These are phyloP conservation scores for Pterocarpus macrocarpus DNA, from an alignment of 306 rosid species.

Conservation along the genomic window DNA sequence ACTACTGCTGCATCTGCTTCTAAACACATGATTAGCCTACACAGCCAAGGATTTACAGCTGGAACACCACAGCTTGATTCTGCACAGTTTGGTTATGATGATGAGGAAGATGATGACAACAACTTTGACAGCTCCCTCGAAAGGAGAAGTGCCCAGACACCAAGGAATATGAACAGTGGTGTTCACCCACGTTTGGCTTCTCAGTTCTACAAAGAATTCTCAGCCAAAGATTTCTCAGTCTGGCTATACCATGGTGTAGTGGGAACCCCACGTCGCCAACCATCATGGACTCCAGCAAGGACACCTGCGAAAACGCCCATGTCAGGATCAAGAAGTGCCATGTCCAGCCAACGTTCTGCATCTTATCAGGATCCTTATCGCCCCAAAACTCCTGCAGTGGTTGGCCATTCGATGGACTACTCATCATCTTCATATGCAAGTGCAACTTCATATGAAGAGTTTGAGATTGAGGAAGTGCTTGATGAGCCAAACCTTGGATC, in stretches of 20 bases:
- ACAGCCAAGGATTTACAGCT: conserved; percentile 64
- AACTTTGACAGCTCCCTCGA: conserved; percentile 76
- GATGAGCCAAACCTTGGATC: conserved; percentile 63
- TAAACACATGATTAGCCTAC: conserved; percentile 64
- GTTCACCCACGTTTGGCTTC: conserved; percentile 80
- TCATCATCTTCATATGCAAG: conserved; percentile 44
- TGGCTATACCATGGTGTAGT: conserved; percentile 85
- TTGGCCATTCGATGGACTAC: conserved; percentile 58
- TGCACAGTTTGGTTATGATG: conserved; percentile 44
- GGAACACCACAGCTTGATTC: conserved; percentile 61
- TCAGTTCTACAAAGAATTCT: conserved; percentile 83
- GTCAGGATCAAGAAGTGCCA: conserved; percentile 56
- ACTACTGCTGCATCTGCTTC: conserved; percentile 58
- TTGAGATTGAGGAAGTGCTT: conserved; percentile 65
- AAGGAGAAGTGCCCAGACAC: conserved; percentile 62
- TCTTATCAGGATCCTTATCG: conserved; percentile 50
- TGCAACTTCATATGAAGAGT: conserved; percentile 56
- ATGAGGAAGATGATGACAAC: conserved; percentile 53
- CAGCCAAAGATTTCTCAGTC: conserved; percentile 78
- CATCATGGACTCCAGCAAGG: conserved; percentile 58
- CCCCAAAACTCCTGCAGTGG: conserved; percentile 49
- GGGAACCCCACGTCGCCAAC: conserved; percentile 73
- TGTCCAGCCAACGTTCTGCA: conserved; percentile 67
- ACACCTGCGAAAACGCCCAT: conserved; percentile 72
- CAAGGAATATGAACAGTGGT: conserved; percentile 59